Base-by-base conservation (phyloP, 2,329 filamentous ascomycete genomes). In the Paraphaeosphaeria sporulosa region DNA sequence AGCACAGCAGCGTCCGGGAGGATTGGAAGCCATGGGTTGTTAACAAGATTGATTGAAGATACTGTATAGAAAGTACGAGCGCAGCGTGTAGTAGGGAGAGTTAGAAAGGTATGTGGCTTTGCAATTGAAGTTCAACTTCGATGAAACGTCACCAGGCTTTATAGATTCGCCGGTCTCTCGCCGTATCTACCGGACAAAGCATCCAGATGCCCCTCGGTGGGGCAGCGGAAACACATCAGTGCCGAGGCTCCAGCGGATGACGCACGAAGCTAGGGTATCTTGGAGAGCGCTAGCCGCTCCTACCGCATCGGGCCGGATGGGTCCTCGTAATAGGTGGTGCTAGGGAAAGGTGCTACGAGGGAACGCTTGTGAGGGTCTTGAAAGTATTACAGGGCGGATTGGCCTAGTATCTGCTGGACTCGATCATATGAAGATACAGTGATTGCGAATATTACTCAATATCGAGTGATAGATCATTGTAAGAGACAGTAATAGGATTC, bases 11-110 rank as follows among this genome's bases (percentile, higher is more conserved):
- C 76, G 67, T 59, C 72, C 77, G 47, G 82, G 80, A n/a, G 82
- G 78, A 66, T 85, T 78, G 44, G 84, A 86, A 23, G 84, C 78
- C 84, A 86, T 86, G 1, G 8, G 27, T 8, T 7, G 12, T 4
- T 55, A n/a, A 58, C 40, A 1, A 21, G 2, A n/a, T 21, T 23
- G 15, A 25, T 13, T 43, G 42, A 8, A 21, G 55, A 2, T 50
- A 21, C 3, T 12, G 25, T 55, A 25, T 23, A 46, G 12, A 47
- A 51, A 36, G 9, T 34, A 27, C 12, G 38, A 8, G 13, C 23
- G 6, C 43, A 50, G 7, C 9, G 17, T 27, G 17, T 15, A 43
- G 10, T 12, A 43, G 25, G 9, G 43, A 23, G 25, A n/a, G 19
- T 17, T 13, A 15, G 3, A n/a, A 44, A 38, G 15, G 25, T 19